phyloP scores from a whole-genome alignment of 805 yeast genomes.

The Suhomyces sp. region DNA sequence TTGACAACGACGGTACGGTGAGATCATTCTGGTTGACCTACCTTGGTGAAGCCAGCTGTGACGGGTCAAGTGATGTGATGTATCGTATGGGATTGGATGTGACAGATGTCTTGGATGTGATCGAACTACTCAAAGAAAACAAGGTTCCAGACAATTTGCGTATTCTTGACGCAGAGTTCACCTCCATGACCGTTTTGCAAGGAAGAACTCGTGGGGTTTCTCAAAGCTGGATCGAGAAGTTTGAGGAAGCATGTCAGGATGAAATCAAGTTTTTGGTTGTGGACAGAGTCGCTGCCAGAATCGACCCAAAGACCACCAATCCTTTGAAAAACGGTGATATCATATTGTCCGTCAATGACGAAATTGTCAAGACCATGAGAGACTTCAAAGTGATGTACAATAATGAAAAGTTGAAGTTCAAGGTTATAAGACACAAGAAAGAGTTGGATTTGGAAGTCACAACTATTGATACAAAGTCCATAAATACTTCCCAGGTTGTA shows the following conservation, averaged over 20 bases:
- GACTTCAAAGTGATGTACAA: slow-evolving; percentile 57
- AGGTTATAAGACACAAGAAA: slow-evolving; percentile 68
- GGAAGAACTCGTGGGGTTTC: slow-evolving; percentile 88
- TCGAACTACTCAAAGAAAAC: slow-evolving; percentile 51
- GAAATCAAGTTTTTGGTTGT: slow-evolving; percentile 73
- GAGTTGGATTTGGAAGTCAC: slow-evolving; percentile 61
- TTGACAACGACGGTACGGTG: slow-evolving; percentile 73
- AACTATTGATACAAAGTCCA: slow-evolving; percentile 55
- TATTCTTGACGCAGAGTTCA: slow-evolving; percentile 77
- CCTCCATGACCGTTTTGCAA: slow-evolving; percentile 61
- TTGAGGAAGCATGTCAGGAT: slow-evolving; percentile 62
- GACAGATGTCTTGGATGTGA: slow-evolving; percentile 56
- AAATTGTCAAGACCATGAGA: slow-evolving; percentile 60
- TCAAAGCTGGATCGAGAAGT: slow-evolving; percentile 70
- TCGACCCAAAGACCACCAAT: slow-evolving; percentile 27
- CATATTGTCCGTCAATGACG: slow-evolving; percentile 64
- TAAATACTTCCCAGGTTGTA: slow-evolving; percentile 63
- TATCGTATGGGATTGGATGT: slow-evolving; percentile 78
- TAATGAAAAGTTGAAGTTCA: slow-evolving; percentile 48
- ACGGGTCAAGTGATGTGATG: slow-evolving; percentile 51
- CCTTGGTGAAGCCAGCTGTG: slow-evolving; percentile 67
- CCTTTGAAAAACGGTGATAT: slow-evolving; percentile 69
- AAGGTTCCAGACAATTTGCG: slow-evolving; percentile 50
- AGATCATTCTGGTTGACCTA: slow-evolving; percentile 84
- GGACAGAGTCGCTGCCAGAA: slow-evolving; percentile 57